Conservation (phyloP, 129 eudicot species). For the Daucus carota region DH1_v3.0 NC_030385.2:40529501-40530000, state of each 20-base stretch:
- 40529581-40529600: slow-evolving; percentile 62
- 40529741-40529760: background rate
- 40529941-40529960: too few species aligned
- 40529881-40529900: too few species aligned
- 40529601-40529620: slow-evolving; percentile 90
- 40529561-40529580: background rate
- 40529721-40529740: slow-evolving; percentile 38
- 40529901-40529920: background rate
- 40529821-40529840: background rate
- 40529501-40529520: slow-evolving; percentile 52
- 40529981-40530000: too few species aligned
- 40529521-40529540: background rate
- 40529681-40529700: slow-evolving; percentile 45
- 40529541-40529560: background rate
- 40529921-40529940: too few species aligned
- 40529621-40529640: slow-evolving; percentile 83
- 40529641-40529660: slow-evolving; percentile 78
- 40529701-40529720: slow-evolving; percentile 51
- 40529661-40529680: slow-evolving; percentile 65
- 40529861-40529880: background rate
- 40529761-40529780: background rate
- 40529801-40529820: background rate
- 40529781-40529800: background rate
- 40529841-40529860: background rate
- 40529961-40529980: too few species aligned